phyloP scores from a whole-genome alignment of 1,284 basidiomycete species.

The Boletus semigastroideus region DNA sequence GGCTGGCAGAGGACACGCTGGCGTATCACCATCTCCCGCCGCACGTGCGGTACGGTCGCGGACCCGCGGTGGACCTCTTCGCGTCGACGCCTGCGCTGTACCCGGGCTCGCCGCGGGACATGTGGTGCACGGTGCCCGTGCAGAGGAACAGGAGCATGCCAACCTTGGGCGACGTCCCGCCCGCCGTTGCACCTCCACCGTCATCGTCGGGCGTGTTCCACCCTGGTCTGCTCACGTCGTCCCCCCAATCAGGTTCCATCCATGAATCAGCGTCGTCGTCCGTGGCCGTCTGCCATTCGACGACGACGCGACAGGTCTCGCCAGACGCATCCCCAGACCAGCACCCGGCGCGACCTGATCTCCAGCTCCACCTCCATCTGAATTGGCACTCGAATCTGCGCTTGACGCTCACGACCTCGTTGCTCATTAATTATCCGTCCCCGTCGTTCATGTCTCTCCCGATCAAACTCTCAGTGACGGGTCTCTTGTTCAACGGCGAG shows the following conservation, averaged over 20 bases:
- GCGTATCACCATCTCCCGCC: conserved; percentile 68
- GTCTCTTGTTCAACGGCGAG: conserved; percentile 84
- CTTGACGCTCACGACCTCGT: conserved; percentile 84
- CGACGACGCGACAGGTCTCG: conserved; percentile 9
- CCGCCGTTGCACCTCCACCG: conserved; percentile 12
- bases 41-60: conserved; percentile 65
- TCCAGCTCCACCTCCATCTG: conserved; percentile 75
- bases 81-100: conserved; percentile 52
- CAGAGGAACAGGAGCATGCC: conserved; percentile 33
- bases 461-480: conserved; percentile 87
- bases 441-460: conserved; percentile 95
- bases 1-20: conserved; percentile 52
- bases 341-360: conserved; percentile 52
- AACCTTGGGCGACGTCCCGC: conserved; percentile 38
- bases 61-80: conserved; percentile 56
- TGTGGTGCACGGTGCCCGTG: conserved; percentile 40
- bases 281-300: conserved; percentile 13
- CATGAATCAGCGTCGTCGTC: conserved; percentile 14
- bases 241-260: conserved; percentile 28
- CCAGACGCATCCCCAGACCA: conserved; percentile 8
- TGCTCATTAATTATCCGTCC: conserved; percentile 95
- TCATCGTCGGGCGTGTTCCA: conserved; percentile 38
- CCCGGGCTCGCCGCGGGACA: conserved; percentile 40
- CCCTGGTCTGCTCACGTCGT: conserved; percentile 40
- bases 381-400: conserved; percentile 78